phyloP scores from a whole-genome alignment of 31 red algal species.

The Odonthalia washingtoniensis region DNA sequence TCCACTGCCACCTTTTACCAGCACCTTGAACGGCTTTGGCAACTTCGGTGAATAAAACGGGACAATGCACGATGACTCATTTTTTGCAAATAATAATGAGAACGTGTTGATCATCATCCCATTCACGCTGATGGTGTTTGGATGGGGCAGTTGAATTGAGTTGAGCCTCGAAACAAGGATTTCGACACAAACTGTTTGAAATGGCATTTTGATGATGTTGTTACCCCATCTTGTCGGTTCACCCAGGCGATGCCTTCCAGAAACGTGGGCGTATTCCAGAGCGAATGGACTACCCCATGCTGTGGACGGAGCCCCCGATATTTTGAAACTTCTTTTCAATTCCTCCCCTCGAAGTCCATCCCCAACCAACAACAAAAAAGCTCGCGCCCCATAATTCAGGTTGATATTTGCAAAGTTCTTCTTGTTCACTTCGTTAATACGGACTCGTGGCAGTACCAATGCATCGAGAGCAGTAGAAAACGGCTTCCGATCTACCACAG shows the following conservation, averaged over 20 bases:
- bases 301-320: not conserved
- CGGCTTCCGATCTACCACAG: not conserved
- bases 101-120: not conserved
- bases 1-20: not conserved
- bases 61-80: not conserved
- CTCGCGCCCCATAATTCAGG: not conserved
- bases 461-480: not conserved
- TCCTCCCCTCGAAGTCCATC: not conserved
- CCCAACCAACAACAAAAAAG: not conserved
- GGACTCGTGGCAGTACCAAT: not conserved
- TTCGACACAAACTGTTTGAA: not conserved
- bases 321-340: not conserved
- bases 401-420: not conserved
- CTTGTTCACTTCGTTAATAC: not conserved
- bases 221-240: not conserved
- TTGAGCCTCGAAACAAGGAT: not conserved
- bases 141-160: not conserved
- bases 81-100: not conserved
- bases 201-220: not conserved
- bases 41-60: not conserved
- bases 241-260: not conserved
- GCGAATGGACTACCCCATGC: not conserved
- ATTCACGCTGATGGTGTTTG: not conserved
- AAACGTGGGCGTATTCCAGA: not conserved
- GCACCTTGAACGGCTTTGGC: not conserved